Percentiles rank a stretch among this genome's conserved stretches.
Conservation (phyloP, 352 stramenopile genomes). For the Pythium phragmiticola region DNA sequence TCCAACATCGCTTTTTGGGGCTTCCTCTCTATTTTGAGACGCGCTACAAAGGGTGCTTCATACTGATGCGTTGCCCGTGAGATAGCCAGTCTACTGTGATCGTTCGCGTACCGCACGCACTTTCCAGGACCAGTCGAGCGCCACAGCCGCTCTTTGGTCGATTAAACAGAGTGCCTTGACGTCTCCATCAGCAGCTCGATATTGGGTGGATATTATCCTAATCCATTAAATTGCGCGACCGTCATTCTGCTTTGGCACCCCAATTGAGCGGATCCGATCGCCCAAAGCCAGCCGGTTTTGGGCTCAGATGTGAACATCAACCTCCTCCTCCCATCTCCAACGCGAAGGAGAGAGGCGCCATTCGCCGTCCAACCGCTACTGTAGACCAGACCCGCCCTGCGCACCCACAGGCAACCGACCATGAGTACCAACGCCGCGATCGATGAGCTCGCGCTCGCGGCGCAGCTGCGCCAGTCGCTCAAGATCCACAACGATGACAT, state of each 20-base stretch:
- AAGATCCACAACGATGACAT: conserved; percentile 25
- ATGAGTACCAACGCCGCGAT: conserved; percentile 4
- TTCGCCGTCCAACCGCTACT: background rate
- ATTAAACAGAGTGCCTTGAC: too few relatives aligned
- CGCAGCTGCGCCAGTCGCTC: conserved; percentile 27
- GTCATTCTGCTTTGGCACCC: background rate
- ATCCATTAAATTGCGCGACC: background rate
- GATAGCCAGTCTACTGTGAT: too few relatives aligned
- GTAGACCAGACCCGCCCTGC: background rate
- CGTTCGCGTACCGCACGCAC: too few relatives aligned
- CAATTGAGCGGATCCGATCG: background rate
- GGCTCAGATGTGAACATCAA: conserved; percentile 11
- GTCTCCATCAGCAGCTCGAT: too few relatives aligned
- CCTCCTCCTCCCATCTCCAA: background rate
- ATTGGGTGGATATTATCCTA: too few relatives aligned
- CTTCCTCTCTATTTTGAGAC: too few relatives aligned
- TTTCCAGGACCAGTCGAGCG: too few relatives aligned
- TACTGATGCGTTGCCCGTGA: too few relatives aligned
- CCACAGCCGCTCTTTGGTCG: too few relatives aligned
- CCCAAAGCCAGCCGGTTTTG: conserved; percentile 10
- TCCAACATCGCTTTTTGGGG: conserved; percentile 1
- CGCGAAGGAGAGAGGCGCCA: background rate
- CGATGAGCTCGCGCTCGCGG: conserved; percentile 25
- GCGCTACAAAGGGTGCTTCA: too few relatives aligned
- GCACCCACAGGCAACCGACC: background rate